A percentile compares a stretch with the other conserved stretches of the same genome.
Evolutionary conservation across 768 basidiomycete species (phyloP).

Genomic region (Pleurotus citrinopileatus): DNA sequence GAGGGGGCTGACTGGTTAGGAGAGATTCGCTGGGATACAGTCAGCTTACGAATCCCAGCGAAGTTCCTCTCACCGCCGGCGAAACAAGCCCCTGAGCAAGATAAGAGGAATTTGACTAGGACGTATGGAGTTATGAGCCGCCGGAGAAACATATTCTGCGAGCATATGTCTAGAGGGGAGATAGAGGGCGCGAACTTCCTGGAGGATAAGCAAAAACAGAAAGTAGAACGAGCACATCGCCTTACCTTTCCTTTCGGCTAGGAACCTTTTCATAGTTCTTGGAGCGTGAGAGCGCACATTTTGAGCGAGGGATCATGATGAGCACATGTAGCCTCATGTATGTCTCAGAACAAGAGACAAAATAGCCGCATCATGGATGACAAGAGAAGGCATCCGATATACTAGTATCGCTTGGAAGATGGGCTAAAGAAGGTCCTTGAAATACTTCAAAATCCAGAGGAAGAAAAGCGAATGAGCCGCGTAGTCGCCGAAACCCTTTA

Average conservation of each 20-base stretch:
- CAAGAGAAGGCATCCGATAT: too few relatives aligned
- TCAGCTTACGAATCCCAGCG: neutral
- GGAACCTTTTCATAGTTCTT: neutral
- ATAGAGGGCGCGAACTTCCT: neutral
- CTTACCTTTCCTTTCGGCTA: neutral
- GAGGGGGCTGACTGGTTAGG: too few relatives aligned
- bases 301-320: too few relatives aligned
- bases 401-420: too few relatives aligned
- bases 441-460: neutral
- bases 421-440: neutral
- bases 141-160: constrained; percentile 1
- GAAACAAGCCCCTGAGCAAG: neutral
- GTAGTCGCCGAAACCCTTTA: neutral
- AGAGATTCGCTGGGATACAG: neutral
- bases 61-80: neutral
- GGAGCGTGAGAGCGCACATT: neutral
- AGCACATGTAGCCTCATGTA: too few relatives aligned
- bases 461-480: neutral
- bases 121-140: neutral
- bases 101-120: neutral
- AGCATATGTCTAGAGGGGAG: constrained; percentile 5
- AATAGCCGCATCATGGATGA: too few relatives aligned
- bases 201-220: neutral
- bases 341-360: too few relatives aligned
- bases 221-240: neutral